Percentiles rank a stretch among this genome's conserved stretches.
These are phyloP conservation scores for Monosporascus sp. DNA, from an alignment of 2,329 filamentous ascomycete genomes.

Conservation along the genomic window DNA sequence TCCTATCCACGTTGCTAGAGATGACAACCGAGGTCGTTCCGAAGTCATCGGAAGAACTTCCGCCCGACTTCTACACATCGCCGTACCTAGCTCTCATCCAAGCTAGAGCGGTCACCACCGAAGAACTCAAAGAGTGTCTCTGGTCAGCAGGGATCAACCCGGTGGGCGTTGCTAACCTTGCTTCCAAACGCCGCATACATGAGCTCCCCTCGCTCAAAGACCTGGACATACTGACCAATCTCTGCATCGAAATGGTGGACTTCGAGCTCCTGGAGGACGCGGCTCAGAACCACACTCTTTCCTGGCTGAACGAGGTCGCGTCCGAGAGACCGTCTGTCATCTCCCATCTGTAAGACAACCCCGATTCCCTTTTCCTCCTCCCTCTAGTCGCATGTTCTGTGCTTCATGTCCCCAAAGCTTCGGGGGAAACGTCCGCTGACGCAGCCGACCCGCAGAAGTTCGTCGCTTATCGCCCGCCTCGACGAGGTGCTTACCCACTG, in stretches of 20 bases:
- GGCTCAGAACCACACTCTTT: conserved; percentile 53
- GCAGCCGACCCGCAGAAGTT: conserved; percentile 35
- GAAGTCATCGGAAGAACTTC: conserved; percentile 27
- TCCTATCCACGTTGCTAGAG: conserved; percentile 58
- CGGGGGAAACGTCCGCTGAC: neutral
- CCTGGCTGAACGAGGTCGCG: conserved; percentile 56
- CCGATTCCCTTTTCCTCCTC: too few relatives aligned
- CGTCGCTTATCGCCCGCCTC: conserved; percentile 51
- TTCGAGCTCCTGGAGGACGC: conserved; percentile 60
- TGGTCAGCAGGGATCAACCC: conserved; percentile 55
- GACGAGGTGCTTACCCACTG: conserved; percentile 60
- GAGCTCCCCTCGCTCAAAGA: conserved; percentile 48
- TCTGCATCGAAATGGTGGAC: conserved; percentile 60
- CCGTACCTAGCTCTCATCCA: conserved; percentile 59
- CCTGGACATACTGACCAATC: conserved; percentile 57
- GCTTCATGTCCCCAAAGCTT: neutral
- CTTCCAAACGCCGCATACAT: conserved; percentile 35
- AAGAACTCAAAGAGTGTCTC: conserved; percentile 59
- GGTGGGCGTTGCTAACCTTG: conserved; percentile 34
- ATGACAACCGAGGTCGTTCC: conserved; percentile 36
- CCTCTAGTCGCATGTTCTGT: neutral
- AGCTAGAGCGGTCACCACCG: conserved; percentile 48
- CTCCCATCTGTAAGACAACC: conserved; percentile 46
- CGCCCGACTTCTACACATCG: conserved; percentile 34
- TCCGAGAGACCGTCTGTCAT: conserved; percentile 50